Evolutionary conservation across 2,329 filamentous ascomycete genomes (phyloP).

Genomic region (Paraphoma chrysanthemicola): DNA sequence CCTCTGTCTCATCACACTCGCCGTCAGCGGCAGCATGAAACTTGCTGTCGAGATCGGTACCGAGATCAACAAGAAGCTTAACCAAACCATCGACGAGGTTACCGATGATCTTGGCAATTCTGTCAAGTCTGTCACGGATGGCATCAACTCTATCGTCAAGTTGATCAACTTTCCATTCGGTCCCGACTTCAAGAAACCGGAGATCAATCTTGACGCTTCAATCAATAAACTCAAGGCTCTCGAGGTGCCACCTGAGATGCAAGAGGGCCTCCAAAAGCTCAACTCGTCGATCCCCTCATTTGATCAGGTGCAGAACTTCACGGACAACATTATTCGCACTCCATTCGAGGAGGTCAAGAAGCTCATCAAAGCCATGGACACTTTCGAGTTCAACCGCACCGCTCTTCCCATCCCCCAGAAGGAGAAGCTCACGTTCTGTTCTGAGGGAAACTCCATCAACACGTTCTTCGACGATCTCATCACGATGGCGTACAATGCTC

Average conservation of each 20-base stretch:
- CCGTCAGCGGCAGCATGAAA: slow-evolving; percentile 79
- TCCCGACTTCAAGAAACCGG: slow-evolving; percentile 55
- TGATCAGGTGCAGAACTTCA: slow-evolving; percentile 81
- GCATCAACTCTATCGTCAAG: slow-evolving; percentile 49
- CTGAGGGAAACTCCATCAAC: slow-evolving; percentile 80
- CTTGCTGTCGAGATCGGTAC: slow-evolving; percentile 69
- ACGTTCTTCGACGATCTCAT: slow-evolving; percentile 81
- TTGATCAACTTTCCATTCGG: slow-evolving; percentile 48
- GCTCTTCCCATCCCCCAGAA: slow-evolving; percentile 85
- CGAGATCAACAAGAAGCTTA: slow-evolving; percentile 66
- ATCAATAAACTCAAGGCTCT: slow-evolving; percentile 74
- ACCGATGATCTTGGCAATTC: slow-evolving; percentile 57
- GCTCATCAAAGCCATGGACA: slow-evolving; percentile 72
- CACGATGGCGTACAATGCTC: slow-evolving; percentile 70
- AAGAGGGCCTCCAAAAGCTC: slow-evolving; percentile 72
- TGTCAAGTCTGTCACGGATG: slow-evolving; percentile 40
- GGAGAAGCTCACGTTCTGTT: slow-evolving; percentile 85
- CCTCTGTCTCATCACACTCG: slow-evolving; percentile 84
- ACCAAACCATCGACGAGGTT: slow-evolving; percentile 67
- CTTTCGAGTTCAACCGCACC: slow-evolving; percentile 78
- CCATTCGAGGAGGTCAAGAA: slow-evolving; percentile 84
- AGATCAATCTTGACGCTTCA: slow-evolving; percentile 70
- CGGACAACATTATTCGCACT: slow-evolving; percentile 73
- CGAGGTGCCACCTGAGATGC: slow-evolving; percentile 71
- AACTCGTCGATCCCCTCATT: slow-evolving; percentile 85